Base-by-base conservation (phyloP, 306 rosid genomes). In the Trichosanthes cucumerina region DNA sequence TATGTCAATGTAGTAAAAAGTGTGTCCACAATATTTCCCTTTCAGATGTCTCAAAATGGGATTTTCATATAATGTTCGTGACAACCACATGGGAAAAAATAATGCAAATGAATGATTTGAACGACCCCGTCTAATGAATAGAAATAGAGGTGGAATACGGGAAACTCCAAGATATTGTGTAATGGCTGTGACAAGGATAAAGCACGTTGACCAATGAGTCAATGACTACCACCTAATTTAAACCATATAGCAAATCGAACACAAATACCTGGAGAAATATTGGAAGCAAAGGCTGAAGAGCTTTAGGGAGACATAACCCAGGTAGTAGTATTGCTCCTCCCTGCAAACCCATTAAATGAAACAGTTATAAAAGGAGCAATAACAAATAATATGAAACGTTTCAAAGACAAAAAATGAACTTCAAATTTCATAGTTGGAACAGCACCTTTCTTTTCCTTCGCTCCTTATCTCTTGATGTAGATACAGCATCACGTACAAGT, bases 401-500 rank as follows among this genome's bases (percentile, higher is more conserved):
- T 15, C 4, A 41, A 53, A 77, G 13, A 41, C 5, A 1, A n/a
- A 50, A 47, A 50, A 75, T 53, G 64, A 60, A 63, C 57, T 13
- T 63, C 73, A 60, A 78, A 24, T 10, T 23, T 12, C 44, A 52
- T 28, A 58, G 34, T 77, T 63, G 57, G 21, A 79, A 72, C 13
- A 85, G 78, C 81, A 95, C 99, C 97, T 92, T 95, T 89, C 88
- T 92, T 83, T 91, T 95, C 88, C 99, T 91, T 9, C 97, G 90
- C 84, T 92, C 99, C 79, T 92, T 95, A 62, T 95, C 99, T 77
- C 97, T 86, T 38, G 99, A 88, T 15, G 97, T 89, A 75, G 99
- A 95, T 38, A 95, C 97, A 82, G 99, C 97, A 90, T 95, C 99
- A 39, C 97, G 93, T 53, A 92, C 99, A 53, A 92, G 81, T 88